These are phyloP conservation scores for Luzula sylvatica DNA, from an alignment of 176 grass and related monocot species.

Conservation along the genomic window DNA sequence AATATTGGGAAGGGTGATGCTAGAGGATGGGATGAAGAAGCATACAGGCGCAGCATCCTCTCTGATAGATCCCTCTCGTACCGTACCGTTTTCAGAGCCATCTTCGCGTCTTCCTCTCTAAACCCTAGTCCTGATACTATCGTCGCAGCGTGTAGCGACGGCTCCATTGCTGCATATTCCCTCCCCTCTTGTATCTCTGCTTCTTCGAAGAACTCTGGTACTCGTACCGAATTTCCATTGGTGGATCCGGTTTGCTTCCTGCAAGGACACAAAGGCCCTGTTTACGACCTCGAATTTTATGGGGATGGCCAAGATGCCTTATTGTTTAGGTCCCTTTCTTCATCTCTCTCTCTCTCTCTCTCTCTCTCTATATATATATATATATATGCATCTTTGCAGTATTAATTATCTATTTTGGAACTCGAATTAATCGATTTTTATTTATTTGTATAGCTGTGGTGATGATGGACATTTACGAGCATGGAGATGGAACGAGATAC, in stretches of 20 bases:
- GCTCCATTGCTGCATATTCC: conserved; percentile 56
- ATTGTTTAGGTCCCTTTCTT: conserved; percentile 48
- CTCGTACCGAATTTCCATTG: not conserved
- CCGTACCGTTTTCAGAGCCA: conserved; percentile 66
- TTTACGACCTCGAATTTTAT: conserved; percentile 72
- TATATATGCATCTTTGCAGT: not conserved
- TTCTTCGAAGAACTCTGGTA: conserved; percentile 13
- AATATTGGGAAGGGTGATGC: not conserved
- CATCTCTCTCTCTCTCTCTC: too few species aligned
- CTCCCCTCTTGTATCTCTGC: conserved; percentile 45
- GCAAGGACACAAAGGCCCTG: conserved; percentile 63
- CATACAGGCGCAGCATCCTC: conserved; percentile 59
- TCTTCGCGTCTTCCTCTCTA: conserved; percentile 42
- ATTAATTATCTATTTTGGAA: not conserved
- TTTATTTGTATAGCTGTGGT: conserved; percentile 34
- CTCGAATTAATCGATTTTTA: not conserved
- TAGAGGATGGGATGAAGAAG: conserved; percentile 10
- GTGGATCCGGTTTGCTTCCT: conserved; percentile 49
- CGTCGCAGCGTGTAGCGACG: conserved; percentile 62
- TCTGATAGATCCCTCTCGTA: conserved; percentile 36
- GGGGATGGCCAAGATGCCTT: conserved; percentile 34
- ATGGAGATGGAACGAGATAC: conserved; percentile 71
- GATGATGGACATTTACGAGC: conserved; percentile 69
- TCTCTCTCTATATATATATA: too few species aligned
- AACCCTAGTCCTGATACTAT: conserved; percentile 40